Conservation (phyloP, 257 asterid species). For the Pogostemon cablin region DNA sequence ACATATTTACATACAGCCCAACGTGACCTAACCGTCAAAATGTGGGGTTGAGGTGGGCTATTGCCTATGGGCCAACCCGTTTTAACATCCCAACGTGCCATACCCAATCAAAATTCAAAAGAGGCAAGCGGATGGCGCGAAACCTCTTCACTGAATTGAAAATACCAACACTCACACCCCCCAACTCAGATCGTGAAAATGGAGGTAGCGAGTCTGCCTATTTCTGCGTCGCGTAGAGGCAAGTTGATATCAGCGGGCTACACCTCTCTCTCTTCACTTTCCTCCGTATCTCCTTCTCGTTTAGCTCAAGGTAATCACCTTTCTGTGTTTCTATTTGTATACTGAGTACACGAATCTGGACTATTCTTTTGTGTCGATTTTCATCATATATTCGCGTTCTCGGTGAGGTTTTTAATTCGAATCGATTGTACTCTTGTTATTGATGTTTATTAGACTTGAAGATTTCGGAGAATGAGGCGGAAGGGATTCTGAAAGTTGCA, state of each 20-base stretch:
- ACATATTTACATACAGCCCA: too few species aligned
- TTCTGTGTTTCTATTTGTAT: neutral
- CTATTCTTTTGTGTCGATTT: neutral
- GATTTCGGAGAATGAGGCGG: conserved; percentile 69
- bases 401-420: neutral
- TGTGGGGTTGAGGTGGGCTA: too few species aligned
- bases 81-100: too few species aligned
- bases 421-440: neutral
- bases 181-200: conserved; percentile 38
- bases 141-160: conserved; percentile 7
- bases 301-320: conserved; percentile 59
- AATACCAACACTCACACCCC: conserved; percentile 20
- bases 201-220: conserved; percentile 73
- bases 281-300: conserved; percentile 48
- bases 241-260: conserved; percentile 80
- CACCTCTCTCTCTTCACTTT: conserved; percentile 62
- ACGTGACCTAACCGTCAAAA: too few species aligned
- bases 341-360: neutral
- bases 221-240: conserved; percentile 77
- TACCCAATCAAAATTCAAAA: too few species aligned
- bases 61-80: too few species aligned
- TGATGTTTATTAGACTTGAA: conserved; percentile 53
- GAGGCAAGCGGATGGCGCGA: conserved; percentile 36
- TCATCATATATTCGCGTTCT: neutral
- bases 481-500: conserved; percentile 56